These are phyloP conservation scores for Epithele typhae DNA, from an alignment of 768 basidiomycete species.

Conservation along the genomic window DNA sequence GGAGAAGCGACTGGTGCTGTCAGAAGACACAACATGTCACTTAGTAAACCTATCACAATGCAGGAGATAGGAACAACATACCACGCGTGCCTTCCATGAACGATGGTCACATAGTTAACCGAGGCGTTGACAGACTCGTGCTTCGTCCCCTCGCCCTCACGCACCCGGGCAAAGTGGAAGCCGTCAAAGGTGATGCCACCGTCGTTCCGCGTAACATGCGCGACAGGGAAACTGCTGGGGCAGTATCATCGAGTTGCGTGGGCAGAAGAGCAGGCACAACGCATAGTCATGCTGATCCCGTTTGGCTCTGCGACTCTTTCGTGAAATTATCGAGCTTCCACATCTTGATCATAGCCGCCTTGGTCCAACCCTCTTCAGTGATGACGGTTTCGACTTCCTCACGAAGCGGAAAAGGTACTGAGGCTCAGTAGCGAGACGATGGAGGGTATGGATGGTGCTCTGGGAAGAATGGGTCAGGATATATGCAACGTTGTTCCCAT, in stretches of 20 bases:
- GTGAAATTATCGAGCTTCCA: conserved; percentile 43
- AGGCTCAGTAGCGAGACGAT: conserved; percentile 32
- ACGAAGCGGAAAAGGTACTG: conserved; percentile 32
- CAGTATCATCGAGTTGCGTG: neutral
- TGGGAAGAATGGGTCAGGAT: conserved; percentile 4
- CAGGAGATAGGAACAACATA: conserved; percentile 3
- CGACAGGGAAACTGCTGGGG: conserved; percentile 20
- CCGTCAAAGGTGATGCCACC: conserved; percentile 38
- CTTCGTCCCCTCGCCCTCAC: conserved; percentile 29
- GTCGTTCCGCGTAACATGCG: conserved; percentile 32
- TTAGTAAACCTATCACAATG: neutral
- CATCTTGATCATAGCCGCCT: conserved; percentile 36
- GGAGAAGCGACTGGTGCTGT: conserved; percentile 34
- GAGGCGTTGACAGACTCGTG: conserved; percentile 33
- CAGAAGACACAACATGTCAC: neutral
- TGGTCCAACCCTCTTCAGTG: conserved; percentile 24
- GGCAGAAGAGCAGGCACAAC: neutral
- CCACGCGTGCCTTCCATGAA: conserved; percentile 28
- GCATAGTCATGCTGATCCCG: conserved; percentile 27
- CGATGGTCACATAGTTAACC: conserved; percentile 22
- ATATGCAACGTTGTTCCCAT: no score
- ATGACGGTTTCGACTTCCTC: conserved; percentile 40
- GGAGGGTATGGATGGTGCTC: conserved; percentile 32
- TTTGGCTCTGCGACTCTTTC: conserved; percentile 35
- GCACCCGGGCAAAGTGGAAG: conserved; percentile 41